These are phyloP conservation scores for Candida piceae DNA, from an alignment of 805 yeast species.

Conservation along the genomic window DNA sequence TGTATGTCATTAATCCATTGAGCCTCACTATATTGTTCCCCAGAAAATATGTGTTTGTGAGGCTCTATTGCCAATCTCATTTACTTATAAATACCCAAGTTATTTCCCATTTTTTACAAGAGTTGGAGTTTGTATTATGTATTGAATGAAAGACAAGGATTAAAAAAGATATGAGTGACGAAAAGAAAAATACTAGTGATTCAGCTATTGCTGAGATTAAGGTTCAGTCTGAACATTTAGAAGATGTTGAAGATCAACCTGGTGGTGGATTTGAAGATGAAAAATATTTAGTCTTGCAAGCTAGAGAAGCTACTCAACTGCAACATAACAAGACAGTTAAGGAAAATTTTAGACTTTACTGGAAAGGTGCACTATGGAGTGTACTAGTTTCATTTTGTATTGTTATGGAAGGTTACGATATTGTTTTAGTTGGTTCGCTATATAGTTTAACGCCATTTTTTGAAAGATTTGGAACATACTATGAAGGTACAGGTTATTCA, in stretches of 20 bases:
- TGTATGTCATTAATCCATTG: too few species aligned
- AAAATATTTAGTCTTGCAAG: constrained; percentile 2
- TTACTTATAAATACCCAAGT: too few species aligned
- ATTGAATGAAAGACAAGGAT: too few species aligned
- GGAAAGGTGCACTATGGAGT: constrained; percentile 36
- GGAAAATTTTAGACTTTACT: constrained; percentile 36
- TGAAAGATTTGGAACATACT: constrained; percentile 30
- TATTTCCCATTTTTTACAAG: too few species aligned
- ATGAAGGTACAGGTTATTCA: constrained; percentile 24
- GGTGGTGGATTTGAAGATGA: constrained; percentile 2
- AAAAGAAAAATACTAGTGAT: not conserved
- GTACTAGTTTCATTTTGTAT: constrained; percentile 33
- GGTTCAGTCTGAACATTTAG: not conserved
- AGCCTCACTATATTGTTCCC: too few species aligned
- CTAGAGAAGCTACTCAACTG: constrained; percentile 3
- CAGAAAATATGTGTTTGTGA: too few species aligned
- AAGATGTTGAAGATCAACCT: constrained; percentile 2
- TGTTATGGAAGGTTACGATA: constrained; percentile 41
- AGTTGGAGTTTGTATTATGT: too few species aligned
- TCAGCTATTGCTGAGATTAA: not conserved
- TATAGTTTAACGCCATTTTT: constrained; percentile 32
- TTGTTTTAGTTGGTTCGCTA: constrained; percentile 31
- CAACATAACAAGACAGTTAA: constrained; percentile 2
- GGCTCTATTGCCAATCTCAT: too few species aligned
- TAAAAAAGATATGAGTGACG: too few species aligned